Evolutionary conservation across 495 filamentous ascomycete genomes (phyloP).

Genomic region (Penicillium subrubescens): DNA sequence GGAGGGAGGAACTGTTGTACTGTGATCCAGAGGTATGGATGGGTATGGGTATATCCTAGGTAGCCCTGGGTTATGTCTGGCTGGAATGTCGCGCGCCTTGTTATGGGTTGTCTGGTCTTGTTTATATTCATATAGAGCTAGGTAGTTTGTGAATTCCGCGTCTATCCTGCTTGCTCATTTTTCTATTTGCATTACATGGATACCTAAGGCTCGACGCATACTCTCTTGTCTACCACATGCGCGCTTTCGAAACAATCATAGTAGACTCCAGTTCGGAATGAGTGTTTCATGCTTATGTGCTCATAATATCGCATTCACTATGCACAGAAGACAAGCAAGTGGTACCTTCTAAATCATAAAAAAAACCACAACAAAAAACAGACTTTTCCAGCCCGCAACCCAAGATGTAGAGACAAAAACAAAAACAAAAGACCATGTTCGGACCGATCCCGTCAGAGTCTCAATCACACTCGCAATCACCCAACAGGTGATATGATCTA

Average conservation of each 20-base stretch:
- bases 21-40: not conserved
- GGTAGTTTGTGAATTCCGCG: not conserved
- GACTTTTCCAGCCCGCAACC: constrained; percentile 13
- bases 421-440: not conserved
- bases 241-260: too few relatives aligned
- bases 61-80: not conserved
- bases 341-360: constrained; percentile 24
- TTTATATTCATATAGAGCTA: not conserved
- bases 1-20: not conserved
- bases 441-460: not conserved
- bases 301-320: constrained; percentile 8
- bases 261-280: not conserved
- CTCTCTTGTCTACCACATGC: not conserved
- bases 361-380: constrained; percentile 4
- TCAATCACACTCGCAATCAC: not conserved
- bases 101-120: not conserved
- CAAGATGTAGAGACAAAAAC: constrained; percentile 10
- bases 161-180: not conserved
- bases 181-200: not conserved
- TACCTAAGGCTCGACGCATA: not conserved
- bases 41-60: not conserved
- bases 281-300: not conserved
- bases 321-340: constrained; percentile 19
- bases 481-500: constrained; percentile 12
- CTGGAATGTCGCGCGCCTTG: not conserved